Percentiles rank a stretch among this genome's conserved stretches.
phyloP scores from a whole-genome alignment of 225 moss, liverwort and hornwort genomes.

The Sphagnum contortum region DNA sequence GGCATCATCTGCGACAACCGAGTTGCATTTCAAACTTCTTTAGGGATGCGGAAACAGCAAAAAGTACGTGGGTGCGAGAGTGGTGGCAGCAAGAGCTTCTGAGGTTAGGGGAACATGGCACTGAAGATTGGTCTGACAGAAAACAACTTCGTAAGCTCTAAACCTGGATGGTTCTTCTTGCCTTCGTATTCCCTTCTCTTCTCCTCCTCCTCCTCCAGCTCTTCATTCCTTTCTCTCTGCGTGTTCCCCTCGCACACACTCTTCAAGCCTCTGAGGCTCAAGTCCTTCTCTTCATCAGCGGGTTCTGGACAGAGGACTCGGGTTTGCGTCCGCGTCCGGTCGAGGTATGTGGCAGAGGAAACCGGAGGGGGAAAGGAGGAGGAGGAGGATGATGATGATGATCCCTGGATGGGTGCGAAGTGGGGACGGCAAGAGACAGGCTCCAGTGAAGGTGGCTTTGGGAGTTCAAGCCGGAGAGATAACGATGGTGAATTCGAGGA shows the following conservation, averaged over 20 bases:
- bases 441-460: too few species aligned
- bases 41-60: too few species aligned
- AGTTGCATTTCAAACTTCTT: too few species aligned
- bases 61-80: too few species aligned
- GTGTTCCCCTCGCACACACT: neutral
- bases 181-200: conserved; percentile 15
- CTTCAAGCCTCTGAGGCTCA: conserved; percentile 7
- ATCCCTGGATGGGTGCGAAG: too few species aligned
- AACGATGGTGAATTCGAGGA: too few species aligned
- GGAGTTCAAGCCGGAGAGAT: too few species aligned
- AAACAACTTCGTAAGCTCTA: conserved; percentile 4
- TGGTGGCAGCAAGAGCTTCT: neutral
- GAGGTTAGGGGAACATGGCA: conserved; percentile 26
- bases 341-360: conserved; percentile 13
- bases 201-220: conserved; percentile 9
- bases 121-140: conserved; percentile 39
- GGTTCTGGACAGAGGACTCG: neutral
- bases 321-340: neutral
- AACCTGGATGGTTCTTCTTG: conserved; percentile 6
- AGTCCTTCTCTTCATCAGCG: conserved; percentile 1
- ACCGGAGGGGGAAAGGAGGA: neutral
- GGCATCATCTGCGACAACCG: too few species aligned
- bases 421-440: too few species aligned
- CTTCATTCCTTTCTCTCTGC: conserved; percentile 6
- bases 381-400: neutral